Evolutionary conservation across 1,139 yeast species (phyloP).

Genomic region (Zygosaccharomyces sapae): DNA sequence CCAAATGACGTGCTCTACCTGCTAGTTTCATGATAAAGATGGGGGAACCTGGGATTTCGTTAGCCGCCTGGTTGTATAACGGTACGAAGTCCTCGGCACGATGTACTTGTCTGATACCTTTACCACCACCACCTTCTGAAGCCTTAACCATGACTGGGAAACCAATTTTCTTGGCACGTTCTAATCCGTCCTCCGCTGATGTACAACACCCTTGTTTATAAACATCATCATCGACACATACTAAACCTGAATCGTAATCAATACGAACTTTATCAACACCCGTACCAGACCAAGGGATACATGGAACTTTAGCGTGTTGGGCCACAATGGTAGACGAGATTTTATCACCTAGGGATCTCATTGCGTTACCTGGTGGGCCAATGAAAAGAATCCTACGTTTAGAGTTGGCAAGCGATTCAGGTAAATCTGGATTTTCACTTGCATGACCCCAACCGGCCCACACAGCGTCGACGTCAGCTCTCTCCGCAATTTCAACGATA

Average conservation of each 20-base stretch:
- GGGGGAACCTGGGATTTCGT: slow-evolving; percentile 95
- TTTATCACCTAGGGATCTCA: slow-evolving; percentile 98
- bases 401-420: slow-evolving; percentile 88
- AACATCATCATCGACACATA: slow-evolving; percentile 78
- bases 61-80: slow-evolving; percentile 82
- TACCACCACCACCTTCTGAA: slow-evolving; percentile 99
- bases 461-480: slow-evolving; percentile 94
- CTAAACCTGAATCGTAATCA: slow-evolving; percentile 68
- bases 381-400: slow-evolving; percentile 85
- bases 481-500: slow-evolving; percentile 94
- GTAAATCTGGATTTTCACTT: slow-evolving; percentile 90
- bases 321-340: slow-evolving; percentile 97
- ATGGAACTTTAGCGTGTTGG: slow-evolving; percentile 95
- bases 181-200: slow-evolving; percentile 83
- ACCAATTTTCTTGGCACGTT: slow-evolving; percentile 78
- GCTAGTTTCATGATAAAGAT: slow-evolving; percentile 92
- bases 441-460: slow-evolving; percentile 99
- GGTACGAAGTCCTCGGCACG: slow-evolving; percentile 64
- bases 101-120: slow-evolving; percentile 93
- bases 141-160: slow-evolving; percentile 97
- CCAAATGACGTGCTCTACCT: slow-evolving; percentile 92
- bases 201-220: slow-evolving; percentile 85
- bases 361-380: slow-evolving; percentile 98
- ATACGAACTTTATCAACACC: slow-evolving; percentile 80
- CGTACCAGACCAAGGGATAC: slow-evolving; percentile 99